Evolutionary conservation across 1,139 yeast species (phyloP).

Genomic region (Pneumocystis murina): DNA sequence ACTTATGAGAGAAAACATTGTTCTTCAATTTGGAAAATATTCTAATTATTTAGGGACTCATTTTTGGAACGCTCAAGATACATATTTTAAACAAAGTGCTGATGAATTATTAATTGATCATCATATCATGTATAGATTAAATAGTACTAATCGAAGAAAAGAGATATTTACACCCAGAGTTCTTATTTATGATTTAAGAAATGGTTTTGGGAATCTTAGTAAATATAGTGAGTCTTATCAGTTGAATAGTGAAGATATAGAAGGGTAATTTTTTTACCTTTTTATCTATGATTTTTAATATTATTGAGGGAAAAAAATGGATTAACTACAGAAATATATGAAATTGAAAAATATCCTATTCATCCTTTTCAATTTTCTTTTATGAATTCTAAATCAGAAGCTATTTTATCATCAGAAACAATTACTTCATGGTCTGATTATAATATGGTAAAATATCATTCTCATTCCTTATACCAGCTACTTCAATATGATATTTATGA

Average conservation of each 20-base stretch:
- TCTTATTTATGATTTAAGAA: constrained; percentile 52
- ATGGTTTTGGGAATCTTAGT: constrained; percentile 24
- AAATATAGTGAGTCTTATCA: constrained; percentile 18
- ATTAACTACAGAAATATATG: constrained; percentile 25
- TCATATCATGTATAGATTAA: constrained; percentile 32
- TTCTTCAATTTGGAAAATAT: constrained; percentile 51
- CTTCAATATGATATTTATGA: constrained; percentile 2
- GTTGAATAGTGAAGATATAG: constrained; percentile 5
- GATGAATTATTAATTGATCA: constrained; percentile 32
- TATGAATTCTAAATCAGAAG: constrained; percentile 13
- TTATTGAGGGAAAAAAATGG: constrained; percentile 13
- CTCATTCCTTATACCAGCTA: constrained; percentile 36
- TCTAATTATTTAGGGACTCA: constrained; percentile 67
- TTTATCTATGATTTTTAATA: neutral
- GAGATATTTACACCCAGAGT: constrained; percentile 69
- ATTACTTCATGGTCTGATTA: constrained; percentile 75
- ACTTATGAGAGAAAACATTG: constrained; percentile 56
- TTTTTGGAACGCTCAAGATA: constrained; percentile 65
- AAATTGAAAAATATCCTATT: constrained; percentile 35
- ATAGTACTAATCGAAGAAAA: constrained; percentile 25
- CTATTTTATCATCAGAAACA: constrained; percentile 26
- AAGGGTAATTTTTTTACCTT: neutral
- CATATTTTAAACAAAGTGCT: constrained; percentile 36
- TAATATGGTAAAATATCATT: constrained; percentile 50
- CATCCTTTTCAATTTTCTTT: constrained; percentile 39